Conservation (phyloP, 345 rosid species). For the Citrus trifoliata region DNA sequence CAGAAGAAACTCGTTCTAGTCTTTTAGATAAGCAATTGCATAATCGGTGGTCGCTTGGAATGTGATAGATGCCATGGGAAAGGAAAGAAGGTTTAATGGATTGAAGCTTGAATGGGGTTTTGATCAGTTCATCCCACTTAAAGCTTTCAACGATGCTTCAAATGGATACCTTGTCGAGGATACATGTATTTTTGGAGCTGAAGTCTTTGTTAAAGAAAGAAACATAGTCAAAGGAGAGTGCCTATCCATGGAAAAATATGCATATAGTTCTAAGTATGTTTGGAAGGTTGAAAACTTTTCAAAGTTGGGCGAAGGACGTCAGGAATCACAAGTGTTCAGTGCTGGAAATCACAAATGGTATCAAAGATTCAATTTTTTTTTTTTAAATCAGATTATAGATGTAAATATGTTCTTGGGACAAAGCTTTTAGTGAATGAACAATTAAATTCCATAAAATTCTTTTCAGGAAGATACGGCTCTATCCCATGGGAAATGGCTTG, state of each 20-base stretch:
- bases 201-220: conserved; percentile 41
- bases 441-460: too few species aligned
- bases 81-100: conserved; percentile 33
- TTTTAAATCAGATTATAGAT: too few species aligned
- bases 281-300: conserved; percentile 44
- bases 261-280: conserved; percentile 1
- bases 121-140: conserved; percentile 29
- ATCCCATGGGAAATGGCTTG: too few species aligned
- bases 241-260: conserved; percentile 27
- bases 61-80: conserved; percentile 28
- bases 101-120: conserved; percentile 39
- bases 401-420: too few species aligned
- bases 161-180: conserved; percentile 43
- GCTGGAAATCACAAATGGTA: conserved; percentile 18
- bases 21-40: too few species aligned
- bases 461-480: too few species aligned
- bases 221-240: conserved; percentile 31
- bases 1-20: too few species aligned
- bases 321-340: conserved; percentile 21
- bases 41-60: background rate
- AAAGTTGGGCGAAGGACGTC: background rate
- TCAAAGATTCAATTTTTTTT: background rate
- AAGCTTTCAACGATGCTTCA: conserved; percentile 19
- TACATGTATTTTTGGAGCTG: conserved; percentile 40
- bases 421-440: too few species aligned